Base-by-base conservation (phyloP, 441 rosid genomes). In the Populus hybrid region DNA sequence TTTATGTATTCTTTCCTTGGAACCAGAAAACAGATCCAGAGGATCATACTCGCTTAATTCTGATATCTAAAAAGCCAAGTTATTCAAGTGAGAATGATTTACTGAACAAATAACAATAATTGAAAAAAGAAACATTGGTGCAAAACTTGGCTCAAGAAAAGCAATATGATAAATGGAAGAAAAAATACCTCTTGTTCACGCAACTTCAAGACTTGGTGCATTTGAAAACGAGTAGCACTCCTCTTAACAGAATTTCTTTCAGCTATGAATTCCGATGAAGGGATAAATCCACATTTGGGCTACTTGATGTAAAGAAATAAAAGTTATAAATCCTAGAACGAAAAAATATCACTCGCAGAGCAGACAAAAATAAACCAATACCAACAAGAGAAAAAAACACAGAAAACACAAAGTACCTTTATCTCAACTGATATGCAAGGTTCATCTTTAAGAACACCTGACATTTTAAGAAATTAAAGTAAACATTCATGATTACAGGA, bases 211-310 rank as follows among this genome's bases (percentile, higher is more conserved):
- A 83, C 72, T 86, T 93, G 99, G 83, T 96, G 98, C 97, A 92
- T 85, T 84, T 75, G 87, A 84, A 90, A 96, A 80, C 98, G 95
- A 74, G 87, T 81, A n/a, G 81, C 64, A 12, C 82, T 83, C 86
- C 80, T 89, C 83, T 96, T 96, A 70, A 90, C 70, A 66, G 79
- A 83, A 90, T 94, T 90, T 79, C 72, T 86, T 81, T 86, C 86
- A 40, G 86, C 82, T 72, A 94, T 84, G 86, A 87, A 91, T 79
- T 81, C 87, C 73, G 98, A 92, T 63, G 64, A 35, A 36, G 99
- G 98, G 64, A 94, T 93, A 88, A 90, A 96, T 84, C 99, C 98
- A 76, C 97, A 94, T 90, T 95, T 95, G 73, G 99, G 98, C 98
- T 95, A 84, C 82, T 83, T 84, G 80, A 84, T 38, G 78, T 74